These are phyloP conservation scores for Tulasnella sp. DNA, from an alignment of 768 basidiomycete species.

Conservation along the genomic window DNA sequence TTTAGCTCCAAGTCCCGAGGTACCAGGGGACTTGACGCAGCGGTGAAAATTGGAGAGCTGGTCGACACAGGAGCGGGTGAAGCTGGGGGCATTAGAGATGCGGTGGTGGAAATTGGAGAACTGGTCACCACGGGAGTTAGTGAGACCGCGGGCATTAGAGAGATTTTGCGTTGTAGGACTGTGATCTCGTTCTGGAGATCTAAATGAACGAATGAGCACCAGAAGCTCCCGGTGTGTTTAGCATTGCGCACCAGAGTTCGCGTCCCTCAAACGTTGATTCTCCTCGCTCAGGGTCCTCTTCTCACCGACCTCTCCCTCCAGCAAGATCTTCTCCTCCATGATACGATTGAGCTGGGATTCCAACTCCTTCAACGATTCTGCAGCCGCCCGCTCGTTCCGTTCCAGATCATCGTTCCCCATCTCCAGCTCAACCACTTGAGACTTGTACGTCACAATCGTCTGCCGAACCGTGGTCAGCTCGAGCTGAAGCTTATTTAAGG, in stretches of 20 bases:
- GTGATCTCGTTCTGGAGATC: background rate
- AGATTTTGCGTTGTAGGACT: background rate
- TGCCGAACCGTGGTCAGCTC: conserved; percentile 42
- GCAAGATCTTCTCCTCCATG: conserved; percentile 50
- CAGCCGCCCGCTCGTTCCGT: conserved; percentile 47
- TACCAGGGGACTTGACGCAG: conserved; percentile 1
- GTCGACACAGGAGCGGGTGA: background rate
- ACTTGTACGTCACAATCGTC: conserved; percentile 31
- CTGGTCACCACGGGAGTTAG: background rate
- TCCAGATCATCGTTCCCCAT: conserved; percentile 54
- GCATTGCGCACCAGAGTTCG: conserved; percentile 46
- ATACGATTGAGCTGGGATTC: conserved; percentile 48
- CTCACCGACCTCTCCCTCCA: conserved; percentile 51
- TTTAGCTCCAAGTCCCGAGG: background rate
- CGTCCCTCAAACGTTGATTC: conserved; percentile 49
- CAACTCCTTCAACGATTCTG: conserved; percentile 38
- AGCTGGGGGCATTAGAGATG: background rate
- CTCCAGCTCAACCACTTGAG: conserved; percentile 43
- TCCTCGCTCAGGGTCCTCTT: conserved; percentile 49
- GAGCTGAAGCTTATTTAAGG: conserved; percentile 46
- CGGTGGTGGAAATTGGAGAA: background rate
- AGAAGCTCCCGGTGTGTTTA: too few relatives aligned
- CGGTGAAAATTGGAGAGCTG: background rate
- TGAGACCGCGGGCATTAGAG: background rate
- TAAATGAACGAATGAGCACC: background rate